A percentile compares a stretch with the other conserved stretches of the same genome.
These are phyloP conservation scores for Gypsophila paniculata DNA, from an alignment of 179 eudicot genomes.

Conservation along the genomic window DNA sequence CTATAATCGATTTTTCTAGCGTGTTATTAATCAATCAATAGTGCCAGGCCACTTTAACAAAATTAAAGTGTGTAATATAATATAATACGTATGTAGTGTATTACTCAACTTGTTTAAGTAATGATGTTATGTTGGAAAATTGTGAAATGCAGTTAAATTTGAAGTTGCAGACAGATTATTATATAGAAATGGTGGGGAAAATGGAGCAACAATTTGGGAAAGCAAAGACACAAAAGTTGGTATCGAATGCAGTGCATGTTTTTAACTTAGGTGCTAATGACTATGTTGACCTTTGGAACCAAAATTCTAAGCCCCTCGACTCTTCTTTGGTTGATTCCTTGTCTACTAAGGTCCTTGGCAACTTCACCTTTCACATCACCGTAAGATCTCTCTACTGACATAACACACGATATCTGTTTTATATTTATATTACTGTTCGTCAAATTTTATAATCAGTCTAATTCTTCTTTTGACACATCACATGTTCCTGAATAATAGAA, in stretches of 20 bases:
- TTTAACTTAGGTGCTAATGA: constrained; percentile 42
- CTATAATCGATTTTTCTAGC: no score
- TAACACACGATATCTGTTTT: no score
- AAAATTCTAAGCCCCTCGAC: constrained; percentile 18
- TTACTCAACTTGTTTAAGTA: background rate
- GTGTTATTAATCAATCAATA: no score
- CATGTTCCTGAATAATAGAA: no score
- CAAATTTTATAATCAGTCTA: no score
- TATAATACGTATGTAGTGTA: no score
- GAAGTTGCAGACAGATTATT: constrained; percentile 36
- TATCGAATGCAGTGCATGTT: constrained; percentile 40
- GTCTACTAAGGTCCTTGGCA: constrained; percentile 30
- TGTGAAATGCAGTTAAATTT: constrained; percentile 31
- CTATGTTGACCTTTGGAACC: constrained; percentile 28
- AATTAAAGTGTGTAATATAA: no score
- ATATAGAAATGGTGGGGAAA: constrained; percentile 25
- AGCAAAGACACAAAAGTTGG: constrained; percentile 21
- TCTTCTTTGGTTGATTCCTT: constrained; percentile 17
- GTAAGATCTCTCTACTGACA: constrained; percentile 13
- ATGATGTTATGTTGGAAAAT: background rate
- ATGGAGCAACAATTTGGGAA: constrained; percentile 28
- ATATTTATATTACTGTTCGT: no score
- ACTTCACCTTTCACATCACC: constrained; percentile 29
- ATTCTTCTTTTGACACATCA: no score
- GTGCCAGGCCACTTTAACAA: background rate